phyloP scores from a whole-genome alignment of 192 early-diverging fungal genomes.

The Coemansia sp. region DNA sequence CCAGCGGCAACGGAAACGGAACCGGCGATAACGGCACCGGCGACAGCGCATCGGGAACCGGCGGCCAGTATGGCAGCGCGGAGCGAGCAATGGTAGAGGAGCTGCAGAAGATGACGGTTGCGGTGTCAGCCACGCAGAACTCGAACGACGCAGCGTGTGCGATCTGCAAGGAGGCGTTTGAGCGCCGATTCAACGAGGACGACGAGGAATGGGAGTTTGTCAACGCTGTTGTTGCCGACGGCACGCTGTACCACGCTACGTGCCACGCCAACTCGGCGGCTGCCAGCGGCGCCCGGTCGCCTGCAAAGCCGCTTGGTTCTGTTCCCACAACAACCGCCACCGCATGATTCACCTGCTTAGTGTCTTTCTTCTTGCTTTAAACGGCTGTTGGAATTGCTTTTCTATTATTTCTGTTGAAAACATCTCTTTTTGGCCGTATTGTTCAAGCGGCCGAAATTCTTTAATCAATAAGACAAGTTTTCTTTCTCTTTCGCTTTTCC shows the following conservation, averaged over 20 bases:
- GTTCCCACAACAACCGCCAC: background rate
- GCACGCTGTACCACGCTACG: conserved; percentile 48
- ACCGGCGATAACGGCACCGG: conserved; percentile 1
- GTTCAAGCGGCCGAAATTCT: background rate
- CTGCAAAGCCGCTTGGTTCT: conserved; percentile 3
- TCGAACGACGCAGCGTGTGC: conserved; percentile 64
- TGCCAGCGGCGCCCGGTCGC: background rate
- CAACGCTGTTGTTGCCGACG: conserved; percentile 65
- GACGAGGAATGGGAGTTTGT: conserved; percentile 76
- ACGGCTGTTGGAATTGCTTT: background rate
- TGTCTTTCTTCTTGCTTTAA: background rate
- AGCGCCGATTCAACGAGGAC: conserved; percentile 70
- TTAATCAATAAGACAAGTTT: background rate
- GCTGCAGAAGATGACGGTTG: conserved; percentile 43
- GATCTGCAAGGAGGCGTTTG: conserved; percentile 76
- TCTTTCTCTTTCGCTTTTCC: background rate
- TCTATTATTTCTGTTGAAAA: background rate
- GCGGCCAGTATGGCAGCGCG: conserved; percentile 18
- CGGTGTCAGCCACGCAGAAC: conserved; percentile 39
- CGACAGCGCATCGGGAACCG: conserved; percentile 15
- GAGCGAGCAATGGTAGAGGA: conserved; percentile 28
- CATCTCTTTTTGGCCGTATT: background rate
- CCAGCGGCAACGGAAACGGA: conserved; percentile 21
- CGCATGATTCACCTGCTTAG: background rate
- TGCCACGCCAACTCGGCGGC: conserved; percentile 24